A percentile compares a stretch with the other conserved stretches of the same genome.
Evolutionary conservation across 805 yeast species (phyloP).

Genomic region (Scheffersomyces coipomensis): DNA sequence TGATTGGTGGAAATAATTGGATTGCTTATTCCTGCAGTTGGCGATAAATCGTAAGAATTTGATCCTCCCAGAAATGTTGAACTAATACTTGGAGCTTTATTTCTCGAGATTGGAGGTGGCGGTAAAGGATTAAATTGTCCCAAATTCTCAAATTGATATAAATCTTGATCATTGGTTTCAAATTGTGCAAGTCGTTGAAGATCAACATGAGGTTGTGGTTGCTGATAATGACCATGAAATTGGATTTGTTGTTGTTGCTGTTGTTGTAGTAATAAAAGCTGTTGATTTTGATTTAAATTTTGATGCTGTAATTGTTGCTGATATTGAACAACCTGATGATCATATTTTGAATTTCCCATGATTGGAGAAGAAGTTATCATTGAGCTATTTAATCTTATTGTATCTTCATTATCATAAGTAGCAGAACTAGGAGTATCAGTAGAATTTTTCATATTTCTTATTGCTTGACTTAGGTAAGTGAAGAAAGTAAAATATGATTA

Average conservation of each 20-base stretch:
- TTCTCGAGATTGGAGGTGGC: conserved; percentile 17
- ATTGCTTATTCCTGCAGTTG: not conserved
- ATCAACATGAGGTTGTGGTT: not conserved
- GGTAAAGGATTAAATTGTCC: conserved; percentile 16
- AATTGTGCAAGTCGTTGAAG: not conserved
- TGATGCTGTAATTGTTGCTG: not conserved
- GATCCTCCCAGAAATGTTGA: not conserved
- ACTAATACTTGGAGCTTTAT: not conserved
- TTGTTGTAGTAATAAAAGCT: conserved; percentile 2
- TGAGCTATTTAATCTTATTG: conserved; percentile 16
- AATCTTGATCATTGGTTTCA: conserved; percentile 6
- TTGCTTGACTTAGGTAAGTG: too few relatives aligned
- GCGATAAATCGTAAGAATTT: not conserved
- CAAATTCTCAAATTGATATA: conserved; percentile 10
- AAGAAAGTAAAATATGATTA: too few relatives aligned
- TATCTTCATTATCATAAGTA: conserved; percentile 12
- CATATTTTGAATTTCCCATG: not conserved
- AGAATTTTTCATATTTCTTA: not conserved
- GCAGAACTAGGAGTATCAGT: not conserved
- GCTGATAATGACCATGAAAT: not conserved
- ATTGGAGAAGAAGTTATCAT: conserved; percentile 6
- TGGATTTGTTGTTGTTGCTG: conserved; percentile 3
- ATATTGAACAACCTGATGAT: too few relatives aligned
- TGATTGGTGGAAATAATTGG: not conserved
- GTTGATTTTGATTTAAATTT: conserved; percentile 5